These are phyloP conservation scores for Papiliotrema fonsecae DNA, from an alignment of 1,284 basidiomycete species.

Conservation along the genomic window DNA sequence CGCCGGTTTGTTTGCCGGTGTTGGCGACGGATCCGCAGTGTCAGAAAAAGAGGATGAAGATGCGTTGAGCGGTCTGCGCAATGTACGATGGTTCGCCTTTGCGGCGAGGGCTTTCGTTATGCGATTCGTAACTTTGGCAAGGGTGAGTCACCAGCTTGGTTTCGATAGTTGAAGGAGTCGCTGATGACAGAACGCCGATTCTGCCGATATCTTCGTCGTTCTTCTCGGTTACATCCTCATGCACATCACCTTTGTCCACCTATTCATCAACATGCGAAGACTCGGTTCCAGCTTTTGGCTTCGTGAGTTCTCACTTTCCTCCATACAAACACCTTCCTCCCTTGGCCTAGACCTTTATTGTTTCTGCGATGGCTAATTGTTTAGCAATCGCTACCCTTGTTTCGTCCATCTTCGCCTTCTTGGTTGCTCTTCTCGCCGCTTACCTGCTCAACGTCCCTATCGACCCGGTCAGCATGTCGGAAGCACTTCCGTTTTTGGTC, in stretches of 20 bases:
- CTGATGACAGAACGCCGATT: conserved; percentile 72
- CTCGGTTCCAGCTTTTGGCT: conserved; percentile 88
- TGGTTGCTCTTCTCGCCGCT: conserved; percentile 79
- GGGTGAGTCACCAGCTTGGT: conserved; percentile 52
- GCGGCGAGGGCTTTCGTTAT: conserved; percentile 72
- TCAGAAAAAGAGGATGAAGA: conserved; percentile 47
- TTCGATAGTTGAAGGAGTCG: conserved; percentile 6
- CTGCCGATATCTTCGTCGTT: conserved; percentile 91
- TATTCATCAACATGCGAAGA: conserved; percentile 78
- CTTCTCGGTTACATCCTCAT: conserved; percentile 93
- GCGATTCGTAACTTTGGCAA: conserved; percentile 81
- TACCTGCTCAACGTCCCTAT: conserved; percentile 79
- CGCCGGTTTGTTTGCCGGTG: conserved; percentile 31
- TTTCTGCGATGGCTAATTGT: background rate
- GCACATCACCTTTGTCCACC: conserved; percentile 89
- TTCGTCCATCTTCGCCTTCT: conserved; percentile 79
- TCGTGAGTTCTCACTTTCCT: conserved; percentile 45
- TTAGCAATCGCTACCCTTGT: conserved; percentile 72
- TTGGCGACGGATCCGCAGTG: conserved; percentile 20
- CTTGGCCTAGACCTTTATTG: background rate
- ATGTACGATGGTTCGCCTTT: conserved; percentile 79
- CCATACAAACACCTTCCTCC: conserved; percentile 2
- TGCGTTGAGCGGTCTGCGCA: conserved; percentile 62
- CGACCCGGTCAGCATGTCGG: conserved; percentile 87
- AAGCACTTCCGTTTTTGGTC: conserved; percentile 94